A percentile compares a stretch with the other conserved stretches of the same genome.
Evolutionary conservation across 225 moss, liverwort and hornwort genomes (phyloP).

Genomic region (Polytrichum commune): DNA sequence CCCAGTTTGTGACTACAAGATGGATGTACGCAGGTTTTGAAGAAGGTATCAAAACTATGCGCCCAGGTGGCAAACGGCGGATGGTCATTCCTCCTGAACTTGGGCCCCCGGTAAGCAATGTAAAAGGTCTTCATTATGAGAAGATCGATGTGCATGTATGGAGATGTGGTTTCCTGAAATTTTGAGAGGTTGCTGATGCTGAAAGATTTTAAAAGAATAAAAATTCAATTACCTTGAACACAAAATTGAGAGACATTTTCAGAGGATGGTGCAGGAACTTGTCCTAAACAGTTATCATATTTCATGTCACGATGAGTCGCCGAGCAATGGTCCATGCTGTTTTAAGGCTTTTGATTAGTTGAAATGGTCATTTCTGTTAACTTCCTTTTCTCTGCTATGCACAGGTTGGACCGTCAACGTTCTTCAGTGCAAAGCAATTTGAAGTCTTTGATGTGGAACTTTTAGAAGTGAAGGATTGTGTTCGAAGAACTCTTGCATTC

Average conservation of each 20-base stretch:
- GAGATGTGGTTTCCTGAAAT: too few relatives aligned
- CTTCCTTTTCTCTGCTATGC: conserved; percentile 10
- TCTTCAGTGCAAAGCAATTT: conserved; percentile 99
- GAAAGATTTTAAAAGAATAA: too few relatives aligned
- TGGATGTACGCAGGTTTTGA: conserved; percentile 63
- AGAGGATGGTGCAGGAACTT: too few relatives aligned
- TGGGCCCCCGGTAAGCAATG: conserved; percentile 74
- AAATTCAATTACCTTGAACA: too few relatives aligned
- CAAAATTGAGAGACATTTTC: too few relatives aligned
- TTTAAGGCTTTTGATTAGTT: background rate
- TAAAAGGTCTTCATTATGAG: too few relatives aligned
- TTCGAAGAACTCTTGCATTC: conserved; percentile 78
- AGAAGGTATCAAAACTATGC: conserved; percentile 88
- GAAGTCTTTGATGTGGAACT: conserved; percentile 98
- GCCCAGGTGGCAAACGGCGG: conserved; percentile 82
- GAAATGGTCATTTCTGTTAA: conserved; percentile 2
- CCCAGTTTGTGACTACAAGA: background rate
- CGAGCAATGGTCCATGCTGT: too few relatives aligned
- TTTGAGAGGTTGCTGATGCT: too few relatives aligned
- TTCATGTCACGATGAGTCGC: too few relatives aligned
- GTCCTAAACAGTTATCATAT: too few relatives aligned
- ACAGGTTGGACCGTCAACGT: conserved; percentile 95
- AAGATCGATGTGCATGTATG: too few relatives aligned
- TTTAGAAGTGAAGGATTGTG: conserved; percentile 80
- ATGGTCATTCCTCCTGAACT: conserved; percentile 96